phyloP scores from a whole-genome alignment of 805 yeast species.

The Candida ficus region DNA sequence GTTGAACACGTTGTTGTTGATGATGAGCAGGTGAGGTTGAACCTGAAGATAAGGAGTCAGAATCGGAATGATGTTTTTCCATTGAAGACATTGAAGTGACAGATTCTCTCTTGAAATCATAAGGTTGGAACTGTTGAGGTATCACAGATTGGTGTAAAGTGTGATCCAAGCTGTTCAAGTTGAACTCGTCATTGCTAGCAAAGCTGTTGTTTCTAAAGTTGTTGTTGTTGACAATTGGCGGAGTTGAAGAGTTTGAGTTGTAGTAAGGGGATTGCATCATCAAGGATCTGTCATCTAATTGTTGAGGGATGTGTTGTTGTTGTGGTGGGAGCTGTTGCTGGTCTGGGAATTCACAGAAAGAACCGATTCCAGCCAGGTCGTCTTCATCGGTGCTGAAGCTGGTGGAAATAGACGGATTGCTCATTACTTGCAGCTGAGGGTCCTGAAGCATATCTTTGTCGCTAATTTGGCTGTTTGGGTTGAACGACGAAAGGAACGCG shows the following conservation, averaged over 20 bases:
- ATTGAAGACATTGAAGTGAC: conserved; percentile 2
- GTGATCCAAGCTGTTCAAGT: conserved; percentile 5
- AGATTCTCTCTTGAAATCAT: conserved; percentile 5
- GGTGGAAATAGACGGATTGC: conserved; percentile 11
- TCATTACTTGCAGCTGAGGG: conserved; percentile 5
- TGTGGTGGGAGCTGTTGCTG: not conserved
- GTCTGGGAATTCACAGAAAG: not conserved
- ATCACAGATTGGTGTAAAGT: not conserved
- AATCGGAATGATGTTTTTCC: conserved; percentile 13
- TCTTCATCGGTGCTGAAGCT: conserved; percentile 9
- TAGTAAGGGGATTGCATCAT: not conserved
- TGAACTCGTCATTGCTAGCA: conserved; percentile 4
- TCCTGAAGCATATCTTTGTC: conserved; percentile 7
- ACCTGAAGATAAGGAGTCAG: conserved; percentile 16
- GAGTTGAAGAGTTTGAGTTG: not conserved
- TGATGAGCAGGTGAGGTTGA: conserved; percentile 12
- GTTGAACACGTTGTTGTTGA: conserved; percentile 5
- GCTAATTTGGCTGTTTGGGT: conserved; percentile 5
- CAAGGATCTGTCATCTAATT: not conserved
- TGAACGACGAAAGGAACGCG: conserved; percentile 25
- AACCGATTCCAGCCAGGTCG: conserved; percentile 6
- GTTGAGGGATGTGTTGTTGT: not conserved
- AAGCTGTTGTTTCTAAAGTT: conserved; percentile 1
- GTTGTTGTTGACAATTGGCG: conserved; percentile 4
- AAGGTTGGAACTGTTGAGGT: not conserved